A percentile compares a stretch with the other conserved stretches of the same genome.
Conservation (phyloP, 495 filamentous ascomycete genomes). For the Schizothecium vesticola region DNA sequence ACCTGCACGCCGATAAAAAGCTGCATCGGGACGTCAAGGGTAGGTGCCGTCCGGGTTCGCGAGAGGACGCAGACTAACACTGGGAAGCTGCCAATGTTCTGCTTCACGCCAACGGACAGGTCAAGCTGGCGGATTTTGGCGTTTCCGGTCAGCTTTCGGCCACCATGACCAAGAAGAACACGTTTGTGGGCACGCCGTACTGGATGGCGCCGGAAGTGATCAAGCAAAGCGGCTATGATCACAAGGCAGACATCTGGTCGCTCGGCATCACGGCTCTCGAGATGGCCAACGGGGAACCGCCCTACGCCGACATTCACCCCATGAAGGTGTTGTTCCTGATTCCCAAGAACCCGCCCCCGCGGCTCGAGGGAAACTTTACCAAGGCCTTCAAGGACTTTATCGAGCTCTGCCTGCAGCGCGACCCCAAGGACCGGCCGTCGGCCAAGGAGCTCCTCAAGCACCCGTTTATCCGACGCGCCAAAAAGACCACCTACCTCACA, state of each 20-base stretch:
- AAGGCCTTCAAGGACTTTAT: constrained; percentile 93
- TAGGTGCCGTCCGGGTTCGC: constrained; percentile 30
- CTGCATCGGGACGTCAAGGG: constrained; percentile 97
- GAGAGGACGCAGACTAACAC: background rate
- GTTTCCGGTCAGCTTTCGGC: constrained; percentile 95
- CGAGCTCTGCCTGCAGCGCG: constrained; percentile 76
- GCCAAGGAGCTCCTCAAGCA: constrained; percentile 86
- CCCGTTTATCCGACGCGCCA: constrained; percentile 82
- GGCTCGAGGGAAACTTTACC: constrained; percentile 78
- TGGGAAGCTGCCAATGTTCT: constrained; percentile 79
- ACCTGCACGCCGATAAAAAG: constrained; percentile 91
- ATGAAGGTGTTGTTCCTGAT: constrained; percentile 99
- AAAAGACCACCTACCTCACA: constrained; percentile 83
- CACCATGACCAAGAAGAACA: constrained; percentile 99
- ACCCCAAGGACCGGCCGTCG: constrained; percentile 80
- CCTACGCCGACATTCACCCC: constrained; percentile 93
- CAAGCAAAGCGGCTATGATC: constrained; percentile 95
- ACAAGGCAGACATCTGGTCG: constrained; percentile 99
- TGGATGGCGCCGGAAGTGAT: constrained; percentile 99
- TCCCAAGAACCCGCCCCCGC: constrained; percentile 86
- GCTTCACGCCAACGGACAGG: constrained; percentile 80
- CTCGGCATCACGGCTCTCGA: constrained; percentile 97
- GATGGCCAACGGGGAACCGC: constrained; percentile 86
- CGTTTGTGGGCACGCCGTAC: constrained; percentile 96
- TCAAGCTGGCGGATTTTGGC: constrained; percentile 96